Evolutionary conservation across 73 alveolate species (phyloP), one percentile per base, ranked within the genome.

Genomic region (Stentor roeselii): DNA sequence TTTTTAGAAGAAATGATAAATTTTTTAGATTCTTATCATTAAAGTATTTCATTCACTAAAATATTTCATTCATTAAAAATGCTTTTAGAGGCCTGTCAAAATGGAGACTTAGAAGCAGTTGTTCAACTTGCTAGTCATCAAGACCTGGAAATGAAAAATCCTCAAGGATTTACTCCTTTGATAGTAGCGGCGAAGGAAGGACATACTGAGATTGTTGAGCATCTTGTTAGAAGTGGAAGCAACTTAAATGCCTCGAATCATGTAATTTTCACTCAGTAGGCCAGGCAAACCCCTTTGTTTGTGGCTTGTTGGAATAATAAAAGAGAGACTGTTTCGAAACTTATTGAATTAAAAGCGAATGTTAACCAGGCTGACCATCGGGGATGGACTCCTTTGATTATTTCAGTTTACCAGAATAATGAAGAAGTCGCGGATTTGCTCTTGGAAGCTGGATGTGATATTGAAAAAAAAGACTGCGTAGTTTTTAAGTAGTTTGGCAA

Each of bases 311-410:
- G 78, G 87, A 60, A 75, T 41, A 80, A 80, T 32, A 74, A 60
- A 30, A 42, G 42, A 42, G 89, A 90, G 83, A 60, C 82, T 35
- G 84, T 83, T 2, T 42, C 59, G 38, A 36, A 78, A 3, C 82
- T 90, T 0, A 15, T 90, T 37, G 78, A 42, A 1, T 14, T 76
- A 32, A 88, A 88, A 31, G 91, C 89, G 30, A 78, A 84, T 21
- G 87, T 89, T 3, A 89, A 89, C 59, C 59, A 15, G 36, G 39
- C 82, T 15, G 94, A 89, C 61, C 59, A 83, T 11, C 27, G 94
- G 60, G 94, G 94, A 21, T 89, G 94, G 89, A 89, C 90, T 40
- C 94, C 94, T 3, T 42, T 89, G 3, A 89, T 86, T 86, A 76
- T 76, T 21, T 14, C 78, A 27, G 84, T 76, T 39, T 76, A 76